A percentile compares a stretch with the other conserved stretches of the same genome.
phyloP scores from a whole-genome alignment of 139 green algal species.

The Edaphochlamys debaryana region DNA sequence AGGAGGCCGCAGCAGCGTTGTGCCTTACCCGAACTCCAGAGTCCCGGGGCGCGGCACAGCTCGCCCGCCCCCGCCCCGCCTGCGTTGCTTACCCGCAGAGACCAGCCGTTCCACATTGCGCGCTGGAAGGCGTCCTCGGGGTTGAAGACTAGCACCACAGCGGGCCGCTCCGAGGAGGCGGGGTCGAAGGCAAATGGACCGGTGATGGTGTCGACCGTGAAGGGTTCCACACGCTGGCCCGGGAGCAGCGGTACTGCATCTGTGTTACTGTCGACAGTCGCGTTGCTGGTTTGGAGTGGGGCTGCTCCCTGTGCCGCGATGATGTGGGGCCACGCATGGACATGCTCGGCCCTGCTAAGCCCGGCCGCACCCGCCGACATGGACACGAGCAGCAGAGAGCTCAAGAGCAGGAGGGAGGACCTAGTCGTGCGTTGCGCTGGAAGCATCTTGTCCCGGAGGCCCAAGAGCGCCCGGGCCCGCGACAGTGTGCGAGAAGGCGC shows the following conservation, averaged over 20 bases:
- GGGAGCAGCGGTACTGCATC: not conserved
- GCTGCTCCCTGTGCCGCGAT: no score
- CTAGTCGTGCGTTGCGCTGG: no score
- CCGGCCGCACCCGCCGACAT: no score
- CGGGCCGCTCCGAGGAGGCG: not conserved
- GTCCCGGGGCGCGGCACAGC: not conserved
- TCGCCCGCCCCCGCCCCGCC: no score
- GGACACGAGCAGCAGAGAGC: no score
- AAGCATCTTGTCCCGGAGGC: no score
- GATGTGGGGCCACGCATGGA: no score
- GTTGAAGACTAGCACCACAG: not conserved
- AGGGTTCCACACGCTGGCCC: not conserved
- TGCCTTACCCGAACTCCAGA: not conserved
- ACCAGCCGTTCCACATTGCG: slow-evolving; percentile 13
- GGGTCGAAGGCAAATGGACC: slow-evolving; percentile 12
- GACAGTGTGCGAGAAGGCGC: no score
- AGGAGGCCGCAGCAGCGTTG: not conserved
- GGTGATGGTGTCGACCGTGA: not conserved
- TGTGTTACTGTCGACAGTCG: not conserved
- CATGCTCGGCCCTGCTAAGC: no score
- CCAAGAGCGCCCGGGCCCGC: no score
- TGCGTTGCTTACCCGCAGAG: not conserved
- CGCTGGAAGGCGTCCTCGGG: slow-evolving; percentile 21
- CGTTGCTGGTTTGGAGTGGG: no score
- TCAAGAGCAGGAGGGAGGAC: no score